A percentile compares a stretch with the other conserved stretches of the same genome.
phyloP scores from a whole-genome alignment of 2,329 filamentous ascomycete species.

The Alternaria longipes region DNA sequence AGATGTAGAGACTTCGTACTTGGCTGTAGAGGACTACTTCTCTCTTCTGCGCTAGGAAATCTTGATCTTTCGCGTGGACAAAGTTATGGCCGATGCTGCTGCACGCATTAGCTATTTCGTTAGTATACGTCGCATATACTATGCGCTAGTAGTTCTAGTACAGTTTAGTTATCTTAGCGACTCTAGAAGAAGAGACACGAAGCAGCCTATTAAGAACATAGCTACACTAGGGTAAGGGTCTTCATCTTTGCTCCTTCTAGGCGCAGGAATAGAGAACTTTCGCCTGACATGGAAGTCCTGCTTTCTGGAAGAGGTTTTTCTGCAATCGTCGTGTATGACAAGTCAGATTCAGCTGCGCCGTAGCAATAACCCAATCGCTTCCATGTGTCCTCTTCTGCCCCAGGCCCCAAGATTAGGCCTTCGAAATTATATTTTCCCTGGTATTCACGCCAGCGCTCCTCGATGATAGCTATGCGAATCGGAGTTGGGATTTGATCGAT shows the following conservation, averaged over 20 bases:
- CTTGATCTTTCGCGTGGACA: no score
- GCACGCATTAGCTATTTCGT: constrained; percentile 66
- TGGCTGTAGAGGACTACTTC: no score
- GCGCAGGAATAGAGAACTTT: not conserved
- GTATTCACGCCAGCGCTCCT: not conserved
- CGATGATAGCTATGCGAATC: not conserved
- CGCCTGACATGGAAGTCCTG: not conserved
- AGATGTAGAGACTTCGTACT: no score
- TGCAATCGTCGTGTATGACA: not conserved
- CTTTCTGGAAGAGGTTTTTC: not conserved
- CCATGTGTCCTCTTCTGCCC: not conserved
- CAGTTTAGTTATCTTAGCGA: constrained; percentile 67
- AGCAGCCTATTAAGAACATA: constrained; percentile 58
- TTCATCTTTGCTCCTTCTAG: not conserved
- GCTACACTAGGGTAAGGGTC: not conserved
- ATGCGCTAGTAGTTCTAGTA: constrained; percentile 68
- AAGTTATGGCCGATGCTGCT: constrained; percentile 37
- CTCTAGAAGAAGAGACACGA: constrained; percentile 62
- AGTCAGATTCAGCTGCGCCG: no score
- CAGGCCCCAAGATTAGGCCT: not conserved
- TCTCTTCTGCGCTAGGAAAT: no score
- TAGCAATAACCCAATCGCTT: not conserved
- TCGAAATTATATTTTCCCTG: not conserved
- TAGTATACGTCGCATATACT: constrained; percentile 64
- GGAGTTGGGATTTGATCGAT: not conserved